Percentiles rank a stretch among this genome's conserved stretches.
Evolutionary conservation across 352 stramenopile genomes (phyloP).

Genomic region (Pythium rishiriense): DNA sequence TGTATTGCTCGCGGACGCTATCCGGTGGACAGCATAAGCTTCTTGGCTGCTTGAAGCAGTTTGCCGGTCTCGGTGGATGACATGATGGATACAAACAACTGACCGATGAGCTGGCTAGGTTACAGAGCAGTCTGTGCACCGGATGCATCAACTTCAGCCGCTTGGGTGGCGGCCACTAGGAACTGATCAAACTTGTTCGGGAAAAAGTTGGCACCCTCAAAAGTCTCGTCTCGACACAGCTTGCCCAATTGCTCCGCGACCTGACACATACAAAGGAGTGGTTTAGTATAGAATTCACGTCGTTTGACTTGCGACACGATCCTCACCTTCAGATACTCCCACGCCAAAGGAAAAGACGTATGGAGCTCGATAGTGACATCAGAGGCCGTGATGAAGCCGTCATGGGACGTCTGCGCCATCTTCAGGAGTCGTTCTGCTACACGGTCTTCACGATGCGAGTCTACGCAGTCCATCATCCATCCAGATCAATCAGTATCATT

Average conservation of each 20-base stretch:
- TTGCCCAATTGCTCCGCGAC: constrained; percentile 92
- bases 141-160: constrained; percentile 5
- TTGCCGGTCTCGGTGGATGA: background rate
- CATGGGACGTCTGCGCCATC: constrained; percentile 74
- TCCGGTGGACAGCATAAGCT: background rate
- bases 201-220: constrained; percentile 95
- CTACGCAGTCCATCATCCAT: constrained; percentile 19
- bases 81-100: background rate
- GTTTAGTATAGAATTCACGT: too few relatives aligned
- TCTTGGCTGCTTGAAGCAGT: too few relatives aligned
- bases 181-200: constrained; percentile 64
- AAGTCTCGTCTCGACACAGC: constrained; percentile 95
- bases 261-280: constrained; percentile 26
- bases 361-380: constrained; percentile 92
- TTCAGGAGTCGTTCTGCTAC: constrained; percentile 65
- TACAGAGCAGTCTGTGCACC: constrained; percentile 3
- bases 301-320: too few relatives aligned
- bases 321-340: constrained; percentile 92
- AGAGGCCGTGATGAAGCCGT: constrained; percentile 84
- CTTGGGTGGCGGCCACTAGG: background rate
- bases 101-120: background rate
- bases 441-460: constrained; percentile 86
- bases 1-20: background rate
- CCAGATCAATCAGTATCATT: background rate
- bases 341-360: constrained; percentile 93